These are phyloP conservation scores for Obba rivulosa DNA, from an alignment of 768 basidiomycete species.

Conservation along the genomic window DNA sequence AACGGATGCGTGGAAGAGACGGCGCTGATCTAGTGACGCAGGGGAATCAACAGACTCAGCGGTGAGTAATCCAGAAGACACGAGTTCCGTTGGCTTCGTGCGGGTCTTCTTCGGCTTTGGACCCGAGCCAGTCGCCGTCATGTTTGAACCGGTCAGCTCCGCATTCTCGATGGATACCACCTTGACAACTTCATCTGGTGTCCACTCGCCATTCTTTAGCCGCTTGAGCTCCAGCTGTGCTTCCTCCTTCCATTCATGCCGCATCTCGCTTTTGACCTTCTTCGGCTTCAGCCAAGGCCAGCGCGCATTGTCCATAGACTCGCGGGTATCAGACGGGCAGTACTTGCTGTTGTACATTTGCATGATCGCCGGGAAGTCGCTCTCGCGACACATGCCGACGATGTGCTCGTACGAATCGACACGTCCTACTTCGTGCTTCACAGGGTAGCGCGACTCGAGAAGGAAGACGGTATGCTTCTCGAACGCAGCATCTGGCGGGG, in stretches of 20 bases:
- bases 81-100: too few species aligned
- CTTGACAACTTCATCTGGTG: too few species aligned
- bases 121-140: too few species aligned
- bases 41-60: neutral
- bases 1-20: constrained; percentile 13
- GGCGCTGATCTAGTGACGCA: neutral
- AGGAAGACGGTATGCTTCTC: constrained; percentile 34
- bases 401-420: constrained; percentile 25
- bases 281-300: constrained; percentile 28
- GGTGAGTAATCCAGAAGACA: too few species aligned
- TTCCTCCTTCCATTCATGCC: too few species aligned
- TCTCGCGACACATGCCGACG: constrained; percentile 30
- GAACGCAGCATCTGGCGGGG: constrained; percentile 31
- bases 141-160: too few species aligned
- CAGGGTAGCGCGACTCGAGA: constrained; percentile 29
- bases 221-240: too few species aligned
- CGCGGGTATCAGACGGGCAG: constrained; percentile 10
- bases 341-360: constrained; percentile 25
- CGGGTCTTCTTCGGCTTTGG: too few species aligned
- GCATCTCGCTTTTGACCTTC: neutral
- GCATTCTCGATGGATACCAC: too few species aligned
- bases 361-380: constrained; percentile 26
- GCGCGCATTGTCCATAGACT: constrained; percentile 34
- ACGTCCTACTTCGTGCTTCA: constrained; percentile 25
- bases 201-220: too few species aligned